Evolutionary conservation across 164 flowering plant species (phyloP), one percentile per base, ranked within the genome.

Genomic region (Euptelea pleiosperma): DNA sequence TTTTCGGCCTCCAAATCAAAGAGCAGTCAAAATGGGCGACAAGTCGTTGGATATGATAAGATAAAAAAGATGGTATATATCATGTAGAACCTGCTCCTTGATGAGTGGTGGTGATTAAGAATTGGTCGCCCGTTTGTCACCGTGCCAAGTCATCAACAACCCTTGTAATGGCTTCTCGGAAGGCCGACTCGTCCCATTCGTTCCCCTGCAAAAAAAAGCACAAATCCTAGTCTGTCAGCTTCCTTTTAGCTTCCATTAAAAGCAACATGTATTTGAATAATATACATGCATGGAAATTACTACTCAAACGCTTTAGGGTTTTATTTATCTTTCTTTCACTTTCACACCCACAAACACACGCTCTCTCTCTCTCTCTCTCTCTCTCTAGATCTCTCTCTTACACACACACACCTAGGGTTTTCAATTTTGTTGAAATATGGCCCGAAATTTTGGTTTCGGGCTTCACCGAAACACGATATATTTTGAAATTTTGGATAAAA

Each of bases 101-200:
- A 52, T 9, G 29, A 0, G 28, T 18, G 39, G 8, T 10, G 18
- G 2, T 8, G 16, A 30, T n/a, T 10, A n/a, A n/a, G 3, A 21
- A 10, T 4, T 24, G 15, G 25, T n/a, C n/a, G 10, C 35, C 36
- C 4, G 26, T 4, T 21, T 28, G 22, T 57, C 50, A 52, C 6
- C 22, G 56, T 9, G 37, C 24, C 36, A 39, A 30, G 31, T 58
- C 60, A 40, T 26, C 72, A 16, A 61, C 52, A 2, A 63, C 46
- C 9, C 62, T 64, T 53, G 47, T 40, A 41, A 72, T 18, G 26
- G 63, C 72, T 64, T 67, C 75, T 44, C 46, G 34, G 60, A 72
- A 68, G 43, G 66, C 16, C 26, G 48, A 33, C 56, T 52, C 63
- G 55, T 72, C 65, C 68, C 68, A 72, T 19, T 67, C 69, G 31